phyloP scores from a whole-genome alignment of 2,329 filamentous ascomycete genomes.

The Colletotrichum tropicale region DNA sequence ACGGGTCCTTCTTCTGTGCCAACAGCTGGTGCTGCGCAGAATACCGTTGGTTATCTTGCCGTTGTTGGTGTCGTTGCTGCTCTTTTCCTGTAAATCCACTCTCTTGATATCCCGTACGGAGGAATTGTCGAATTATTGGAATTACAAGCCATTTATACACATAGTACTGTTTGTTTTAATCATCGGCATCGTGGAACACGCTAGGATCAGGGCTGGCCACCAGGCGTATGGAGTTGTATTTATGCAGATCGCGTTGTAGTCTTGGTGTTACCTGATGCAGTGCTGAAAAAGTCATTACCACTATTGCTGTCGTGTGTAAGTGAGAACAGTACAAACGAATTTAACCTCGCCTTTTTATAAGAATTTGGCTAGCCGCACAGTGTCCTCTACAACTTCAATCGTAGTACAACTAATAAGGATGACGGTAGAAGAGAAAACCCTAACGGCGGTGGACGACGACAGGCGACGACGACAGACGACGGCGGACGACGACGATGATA shows the following conservation, averaged over 20 bases:
- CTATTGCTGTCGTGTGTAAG: background rate
- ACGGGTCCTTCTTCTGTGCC: constrained; percentile 21
- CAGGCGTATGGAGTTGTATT: background rate
- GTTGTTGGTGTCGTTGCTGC: constrained; percentile 42
- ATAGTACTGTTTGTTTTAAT: background rate
- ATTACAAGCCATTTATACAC: background rate
- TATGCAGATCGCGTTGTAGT: background rate
- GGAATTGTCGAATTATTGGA: background rate
- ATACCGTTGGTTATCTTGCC: constrained; percentile 38
- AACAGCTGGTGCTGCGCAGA: constrained; percentile 30
- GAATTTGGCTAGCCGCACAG: background rate
- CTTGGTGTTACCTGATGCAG: background rate
- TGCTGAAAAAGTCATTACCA: background rate
- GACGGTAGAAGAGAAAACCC: too few relatives aligned
- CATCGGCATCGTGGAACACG: background rate
- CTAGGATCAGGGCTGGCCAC: background rate
- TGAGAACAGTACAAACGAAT: background rate
- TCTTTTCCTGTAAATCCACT: constrained; percentile 42
- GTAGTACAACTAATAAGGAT: too few relatives aligned
- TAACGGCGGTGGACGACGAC: too few relatives aligned
- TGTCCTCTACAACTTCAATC: too few relatives aligned
- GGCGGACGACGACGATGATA: too few relatives aligned
- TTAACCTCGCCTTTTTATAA: background rate
- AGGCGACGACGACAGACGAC: too few relatives aligned
- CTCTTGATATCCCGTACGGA: background rate